Percentiles rank a stretch among this genome's conserved stretches.
phyloP scores from a whole-genome alignment of 495 filamentous ascomycete species.

The Hypoxylon intermedium region DNA sequence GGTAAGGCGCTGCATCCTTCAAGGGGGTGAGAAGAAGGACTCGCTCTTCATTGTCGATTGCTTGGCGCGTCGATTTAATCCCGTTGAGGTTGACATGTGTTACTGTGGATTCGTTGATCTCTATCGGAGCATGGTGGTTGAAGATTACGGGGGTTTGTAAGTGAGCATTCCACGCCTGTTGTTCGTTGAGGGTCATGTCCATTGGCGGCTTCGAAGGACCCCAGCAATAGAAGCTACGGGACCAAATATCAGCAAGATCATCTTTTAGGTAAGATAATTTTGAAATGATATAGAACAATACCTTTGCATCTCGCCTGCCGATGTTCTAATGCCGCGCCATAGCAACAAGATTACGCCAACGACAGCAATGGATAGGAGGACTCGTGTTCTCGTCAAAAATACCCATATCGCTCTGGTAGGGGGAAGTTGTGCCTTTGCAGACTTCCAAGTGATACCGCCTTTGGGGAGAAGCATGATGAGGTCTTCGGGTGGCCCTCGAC shows the following conservation, averaged over 20 bases:
- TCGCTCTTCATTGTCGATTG: conserved; percentile 79
- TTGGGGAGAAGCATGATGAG: conserved; percentile 73
- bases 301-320: conserved; percentile 91
- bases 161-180: conserved; percentile 86
- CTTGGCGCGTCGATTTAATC: conserved; percentile 80
- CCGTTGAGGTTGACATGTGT: conserved; percentile 80
- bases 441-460: conserved; percentile 92
- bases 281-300: conserved; percentile 52
- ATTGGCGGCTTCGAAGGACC: conserved; percentile 91
- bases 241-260: conserved; percentile 32
- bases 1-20: conserved; percentile 81
- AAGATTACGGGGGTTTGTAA: conserved; percentile 91
- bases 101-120: conserved; percentile 83
- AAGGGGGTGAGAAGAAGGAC: conserved; percentile 95
- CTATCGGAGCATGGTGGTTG: conserved; percentile 89
- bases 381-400: conserved; percentile 78
- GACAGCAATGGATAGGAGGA: conserved; percentile 76
- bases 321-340: conserved; percentile 86
- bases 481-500: conserved; percentile 45
- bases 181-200: conserved; percentile 90
- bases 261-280: conserved; percentile 13
- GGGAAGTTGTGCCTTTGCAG: conserved; percentile 79
- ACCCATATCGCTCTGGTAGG: conserved; percentile 81
- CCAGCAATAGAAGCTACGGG: conserved; percentile 90
- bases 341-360: conserved; percentile 78